Conservation (phyloP, 139 green algal species). For the Edaphochlamys debaryana region DNA sequence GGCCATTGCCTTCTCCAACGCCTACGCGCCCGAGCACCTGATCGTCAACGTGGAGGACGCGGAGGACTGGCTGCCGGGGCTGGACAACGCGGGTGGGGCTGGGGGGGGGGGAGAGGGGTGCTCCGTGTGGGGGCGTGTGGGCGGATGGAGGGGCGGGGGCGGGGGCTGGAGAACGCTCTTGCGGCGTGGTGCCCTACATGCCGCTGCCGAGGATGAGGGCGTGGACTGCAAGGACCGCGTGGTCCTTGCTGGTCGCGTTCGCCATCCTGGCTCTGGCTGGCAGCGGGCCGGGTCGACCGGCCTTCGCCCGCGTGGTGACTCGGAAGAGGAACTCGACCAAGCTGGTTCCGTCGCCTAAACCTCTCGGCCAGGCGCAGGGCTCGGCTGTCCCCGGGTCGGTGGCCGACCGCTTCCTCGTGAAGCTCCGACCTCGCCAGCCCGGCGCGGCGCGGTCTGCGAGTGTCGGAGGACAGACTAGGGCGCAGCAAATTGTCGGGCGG, state of each 20-base stretch:
- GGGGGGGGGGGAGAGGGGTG: background rate
- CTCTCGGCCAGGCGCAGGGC: no score
- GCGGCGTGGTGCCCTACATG: no score
- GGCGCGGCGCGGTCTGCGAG: background rate
- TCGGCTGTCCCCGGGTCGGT: background rate
- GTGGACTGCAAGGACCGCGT: no score
- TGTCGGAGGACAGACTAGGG: background rate
- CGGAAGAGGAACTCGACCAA: background rate
- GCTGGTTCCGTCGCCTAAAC: no score
- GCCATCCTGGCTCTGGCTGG: background rate
- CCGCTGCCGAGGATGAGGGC: no score
- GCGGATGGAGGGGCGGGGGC: background rate
- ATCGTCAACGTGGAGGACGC: slow-evolving; percentile 96
- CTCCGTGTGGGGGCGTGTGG: background rate
- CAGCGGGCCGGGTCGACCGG: background rate
- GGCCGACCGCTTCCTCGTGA: slow-evolving; percentile 27
- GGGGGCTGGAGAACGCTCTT: no score
- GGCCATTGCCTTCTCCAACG: slow-evolving; percentile 89
- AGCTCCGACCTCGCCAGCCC: background rate
- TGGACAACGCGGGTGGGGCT: slow-evolving; percentile 83
- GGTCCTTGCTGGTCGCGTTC: no score
- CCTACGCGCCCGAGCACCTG: slow-evolving; percentile 97
- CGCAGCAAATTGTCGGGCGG: background rate
- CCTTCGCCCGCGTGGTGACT: background rate
- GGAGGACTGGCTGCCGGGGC: slow-evolving; percentile 82